These are phyloP conservation scores for Rossbeevera mucosa DNA, from an alignment of 768 basidiomycete species.

Conservation along the genomic window DNA sequence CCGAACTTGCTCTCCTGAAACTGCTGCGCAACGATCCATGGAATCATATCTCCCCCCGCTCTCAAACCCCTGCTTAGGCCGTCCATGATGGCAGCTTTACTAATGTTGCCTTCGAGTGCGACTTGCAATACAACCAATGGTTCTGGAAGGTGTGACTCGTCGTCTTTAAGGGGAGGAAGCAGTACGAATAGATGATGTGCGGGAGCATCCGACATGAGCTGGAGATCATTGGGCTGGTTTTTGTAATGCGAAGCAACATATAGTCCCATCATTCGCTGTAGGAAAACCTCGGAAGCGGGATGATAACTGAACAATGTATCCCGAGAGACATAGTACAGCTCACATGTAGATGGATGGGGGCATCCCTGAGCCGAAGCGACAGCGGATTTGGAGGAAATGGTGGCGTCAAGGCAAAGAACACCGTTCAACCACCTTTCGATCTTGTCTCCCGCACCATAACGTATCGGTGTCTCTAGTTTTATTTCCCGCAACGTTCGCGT, in stretches of 20 bases:
- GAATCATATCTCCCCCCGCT: conserved; percentile 94
- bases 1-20: conserved; percentile 97
- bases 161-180: conserved; percentile 85
- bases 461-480: conserved; percentile 92
- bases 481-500: conserved; percentile 80
- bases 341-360: conserved; percentile 91
- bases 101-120: conserved; percentile 91
- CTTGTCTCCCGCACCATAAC: conserved; percentile 81
- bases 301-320: conserved; percentile 98
- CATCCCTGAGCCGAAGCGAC: conserved; percentile 58
- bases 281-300: conserved; percentile 93
- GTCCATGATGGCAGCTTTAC: conserved; percentile 79
- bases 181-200: conserved; percentile 96
- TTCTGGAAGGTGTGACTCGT: conserved; percentile 87
- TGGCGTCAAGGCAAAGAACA: conserved; percentile 87
- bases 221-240: conserved; percentile 98
- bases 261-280: conserved; percentile 97
- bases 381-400: conserved; percentile 47
- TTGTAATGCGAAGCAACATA: conserved; percentile 99
- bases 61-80: conserved; percentile 78
- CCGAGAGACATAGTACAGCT: conserved; percentile 91
- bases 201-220: conserved; percentile 93
- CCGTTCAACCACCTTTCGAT: conserved; percentile 93
- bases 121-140: conserved; percentile 95
- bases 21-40: conserved; percentile 92